phyloP scores from a whole-genome alignment of 1,284 basidiomycete species.

The Cryptococcus sp. region DNA sequence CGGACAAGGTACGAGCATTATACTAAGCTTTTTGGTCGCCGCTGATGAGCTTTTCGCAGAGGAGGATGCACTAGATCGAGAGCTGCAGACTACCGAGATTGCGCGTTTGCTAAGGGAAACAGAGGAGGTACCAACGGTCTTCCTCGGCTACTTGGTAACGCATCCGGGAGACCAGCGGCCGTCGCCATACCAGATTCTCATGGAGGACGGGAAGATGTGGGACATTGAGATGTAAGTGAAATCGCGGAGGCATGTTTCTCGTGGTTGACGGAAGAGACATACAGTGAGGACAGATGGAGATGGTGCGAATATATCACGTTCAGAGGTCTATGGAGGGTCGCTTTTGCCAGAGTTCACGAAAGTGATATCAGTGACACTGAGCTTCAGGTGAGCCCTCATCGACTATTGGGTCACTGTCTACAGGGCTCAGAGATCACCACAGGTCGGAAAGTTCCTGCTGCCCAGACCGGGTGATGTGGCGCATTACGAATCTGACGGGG shows the following conservation, averaged over 20 bases:
- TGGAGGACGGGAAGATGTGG: constrained; percentile 45
- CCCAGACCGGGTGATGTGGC: constrained; percentile 62
- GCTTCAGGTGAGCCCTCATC: constrained; percentile 44
- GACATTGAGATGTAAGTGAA: constrained; percentile 60
- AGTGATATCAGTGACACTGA: constrained; percentile 51
- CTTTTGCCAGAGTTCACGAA: constrained; percentile 51
- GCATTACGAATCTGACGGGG: constrained; percentile 62
- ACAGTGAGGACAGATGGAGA: constrained; percentile 25
- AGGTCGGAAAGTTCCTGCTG: constrained; percentile 77
- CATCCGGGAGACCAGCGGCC: constrained; percentile 71
- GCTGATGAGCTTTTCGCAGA: constrained; percentile 57
- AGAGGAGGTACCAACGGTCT: constrained; percentile 77
- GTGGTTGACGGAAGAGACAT: not conserved
- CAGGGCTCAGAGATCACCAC: constrained; percentile 29
- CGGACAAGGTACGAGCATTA: constrained; percentile 69
- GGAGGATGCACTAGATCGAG: constrained; percentile 83
- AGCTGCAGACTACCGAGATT: constrained; percentile 80
- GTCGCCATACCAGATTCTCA: constrained; percentile 79
- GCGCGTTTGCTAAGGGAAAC: constrained; percentile 74
- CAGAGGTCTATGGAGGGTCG: constrained; percentile 74
- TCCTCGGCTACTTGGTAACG: constrained; percentile 82
- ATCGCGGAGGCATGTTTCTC: not conserved
- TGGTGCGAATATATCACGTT: constrained; percentile 91
- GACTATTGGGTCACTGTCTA: constrained; percentile 37
- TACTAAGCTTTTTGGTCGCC: not conserved